Evolutionary conservation across 805 yeast genomes (phyloP).

Genomic region (Wickerhamomyces hampshirensis): DNA sequence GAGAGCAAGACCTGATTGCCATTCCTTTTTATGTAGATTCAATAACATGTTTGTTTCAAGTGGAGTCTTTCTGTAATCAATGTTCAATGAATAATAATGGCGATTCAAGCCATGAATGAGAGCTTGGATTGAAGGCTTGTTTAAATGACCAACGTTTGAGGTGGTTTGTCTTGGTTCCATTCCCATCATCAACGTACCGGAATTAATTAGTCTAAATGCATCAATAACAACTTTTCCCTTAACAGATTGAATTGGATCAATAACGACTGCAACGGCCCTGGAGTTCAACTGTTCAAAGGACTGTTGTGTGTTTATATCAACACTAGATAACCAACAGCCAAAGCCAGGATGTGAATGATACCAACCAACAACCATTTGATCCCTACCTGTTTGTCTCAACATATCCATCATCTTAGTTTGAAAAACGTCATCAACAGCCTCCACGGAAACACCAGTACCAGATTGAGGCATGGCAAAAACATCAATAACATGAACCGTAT

Average conservation of each 20-base stretch:
- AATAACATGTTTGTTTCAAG: constrained; percentile 90
- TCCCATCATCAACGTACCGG: constrained; percentile 86
- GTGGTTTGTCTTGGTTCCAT: constrained; percentile 98
- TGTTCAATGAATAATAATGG: constrained; percentile 91
- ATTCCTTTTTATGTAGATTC: constrained; percentile 89
- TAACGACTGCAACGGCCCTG: constrained; percentile 96
- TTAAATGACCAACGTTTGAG: constrained; percentile 89
- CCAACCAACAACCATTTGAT: constrained; percentile 99
- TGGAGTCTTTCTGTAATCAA: constrained; percentile 89
- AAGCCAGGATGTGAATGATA: constrained; percentile 99
- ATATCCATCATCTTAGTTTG: constrained; percentile 99
- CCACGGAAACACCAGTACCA: constrained; percentile 97
- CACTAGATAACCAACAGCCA: constrained; percentile 99
- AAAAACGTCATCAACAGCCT: constrained; percentile 98
- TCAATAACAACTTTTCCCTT: constrained; percentile 98
- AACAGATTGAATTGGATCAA: constrained; percentile 97
- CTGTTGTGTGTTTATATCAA: constrained; percentile 96
- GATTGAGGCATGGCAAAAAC: constrained; percentile 99
- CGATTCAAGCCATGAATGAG: constrained; percentile 95
- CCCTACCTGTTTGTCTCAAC: constrained; percentile 98
- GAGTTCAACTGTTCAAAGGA: constrained; percentile 94
- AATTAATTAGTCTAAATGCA: constrained; percentile 91
- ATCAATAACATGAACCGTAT: constrained; percentile 94
- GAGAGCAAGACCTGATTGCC: constrained; percentile 90
- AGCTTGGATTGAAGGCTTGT: constrained; percentile 96